Percentiles rank a stretch among this genome's conserved stretches.
These are phyloP conservation scores for Vickermania spadyakhi DNA, from an alignment of 208 protist species.

Conservation along the genomic window DNA sequence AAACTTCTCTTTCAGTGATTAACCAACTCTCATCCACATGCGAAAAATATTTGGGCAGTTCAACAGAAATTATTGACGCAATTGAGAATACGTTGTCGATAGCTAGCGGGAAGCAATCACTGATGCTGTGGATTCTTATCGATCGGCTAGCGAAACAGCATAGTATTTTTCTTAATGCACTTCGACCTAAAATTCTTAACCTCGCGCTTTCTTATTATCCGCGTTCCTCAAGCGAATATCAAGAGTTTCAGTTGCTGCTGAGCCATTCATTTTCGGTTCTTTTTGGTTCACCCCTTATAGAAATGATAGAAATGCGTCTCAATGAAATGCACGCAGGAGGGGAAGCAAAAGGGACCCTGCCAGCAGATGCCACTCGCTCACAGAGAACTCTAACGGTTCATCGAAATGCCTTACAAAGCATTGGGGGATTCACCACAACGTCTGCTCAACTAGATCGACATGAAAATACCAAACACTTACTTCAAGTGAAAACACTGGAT, in stretches of 20 bases:
- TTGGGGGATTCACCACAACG: constrained; percentile 68
- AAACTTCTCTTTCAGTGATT: constrained; percentile 35
- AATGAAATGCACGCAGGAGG: constrained; percentile 13
- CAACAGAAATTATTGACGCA: constrained; percentile 60
- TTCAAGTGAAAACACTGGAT: constrained; percentile 88
- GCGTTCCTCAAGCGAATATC: constrained; percentile 27
- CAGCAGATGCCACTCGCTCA: constrained; percentile 4
- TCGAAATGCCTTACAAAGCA: constrained; percentile 43
- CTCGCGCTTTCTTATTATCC: constrained; percentile 40
- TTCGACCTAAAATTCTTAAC: constrained; percentile 51
- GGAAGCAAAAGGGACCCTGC: not conserved
- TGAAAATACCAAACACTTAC: constrained; percentile 31
- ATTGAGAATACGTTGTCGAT: constrained; percentile 62
- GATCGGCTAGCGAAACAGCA: constrained; percentile 82
- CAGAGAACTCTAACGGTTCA: constrained; percentile 39
- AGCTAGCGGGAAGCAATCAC: constrained; percentile 28
- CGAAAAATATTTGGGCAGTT: constrained; percentile 49
- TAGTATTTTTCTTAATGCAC: constrained; percentile 54
- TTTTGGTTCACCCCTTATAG: constrained; percentile 66
- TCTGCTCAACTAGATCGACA: constrained; percentile 39
- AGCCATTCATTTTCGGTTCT: constrained; percentile 66
- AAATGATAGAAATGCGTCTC: constrained; percentile 64
- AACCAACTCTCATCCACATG: constrained; percentile 42
- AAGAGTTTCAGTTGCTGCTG: constrained; percentile 54
- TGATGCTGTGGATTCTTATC: constrained; percentile 81